phyloP scores from a whole-genome alignment of 495 filamentous ascomycete genomes.

The Cetradonia linearis region DNA sequence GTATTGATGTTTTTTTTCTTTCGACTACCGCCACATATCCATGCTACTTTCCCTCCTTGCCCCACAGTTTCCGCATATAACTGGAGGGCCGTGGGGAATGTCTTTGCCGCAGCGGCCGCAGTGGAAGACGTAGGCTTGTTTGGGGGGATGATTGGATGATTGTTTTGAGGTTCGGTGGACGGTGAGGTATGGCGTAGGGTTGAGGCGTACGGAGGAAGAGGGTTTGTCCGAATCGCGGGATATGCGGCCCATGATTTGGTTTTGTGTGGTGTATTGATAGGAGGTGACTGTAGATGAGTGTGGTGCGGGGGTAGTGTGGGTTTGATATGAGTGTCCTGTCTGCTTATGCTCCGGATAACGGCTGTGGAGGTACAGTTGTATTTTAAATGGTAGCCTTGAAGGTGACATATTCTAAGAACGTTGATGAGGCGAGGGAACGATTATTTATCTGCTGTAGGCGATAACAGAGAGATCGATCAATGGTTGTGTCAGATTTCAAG shows the following conservation, averaged over 20 bases:
- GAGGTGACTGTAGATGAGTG: neutral
- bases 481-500: neutral
- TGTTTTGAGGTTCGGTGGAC: constrained; percentile 7
- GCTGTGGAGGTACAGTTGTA: no score
- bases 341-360: no score
- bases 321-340: no score
- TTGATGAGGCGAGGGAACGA: neutral
- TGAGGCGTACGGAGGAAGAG: neutral
- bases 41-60: neutral
- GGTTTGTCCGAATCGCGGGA: neutral
- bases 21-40: neutral
- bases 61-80: constrained; percentile 2
- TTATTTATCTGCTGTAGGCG: neutral
- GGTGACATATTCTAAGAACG: neutral
- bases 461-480: neutral
- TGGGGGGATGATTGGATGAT: neutral
- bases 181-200: constrained; percentile 14
- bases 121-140: constrained; percentile 2
- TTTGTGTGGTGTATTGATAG: neutral
- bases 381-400: neutral
- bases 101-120: constrained; percentile 12
- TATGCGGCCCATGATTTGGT: constrained; percentile 10
- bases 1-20: no score
- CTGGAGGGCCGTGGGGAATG: constrained; percentile 10
- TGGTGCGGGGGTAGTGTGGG: neutral